Conservation (phyloP, 1,284 basidiomycete species). For the Termitomyces sp. region DNA sequence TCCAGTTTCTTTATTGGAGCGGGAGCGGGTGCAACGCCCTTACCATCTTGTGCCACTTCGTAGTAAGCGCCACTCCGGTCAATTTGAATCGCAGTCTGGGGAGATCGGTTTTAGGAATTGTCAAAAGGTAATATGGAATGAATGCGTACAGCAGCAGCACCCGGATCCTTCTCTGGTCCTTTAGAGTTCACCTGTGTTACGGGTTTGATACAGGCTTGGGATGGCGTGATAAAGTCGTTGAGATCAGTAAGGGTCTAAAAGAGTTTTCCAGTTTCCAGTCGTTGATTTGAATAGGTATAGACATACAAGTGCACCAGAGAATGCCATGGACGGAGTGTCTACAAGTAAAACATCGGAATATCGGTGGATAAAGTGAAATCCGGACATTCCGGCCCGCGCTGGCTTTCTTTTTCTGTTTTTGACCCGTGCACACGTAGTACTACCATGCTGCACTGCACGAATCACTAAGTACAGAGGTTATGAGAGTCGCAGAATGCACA, state of each 20-base stretch:
- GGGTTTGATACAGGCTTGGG: conserved; percentile 97
- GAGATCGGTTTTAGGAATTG: conserved; percentile 1
- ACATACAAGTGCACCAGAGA: conserved; percentile 83
- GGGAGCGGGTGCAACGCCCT: conserved; percentile 19
- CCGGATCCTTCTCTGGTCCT: conserved; percentile 36
- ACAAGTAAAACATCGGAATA: conserved; percentile 3
- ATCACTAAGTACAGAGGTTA: no score
- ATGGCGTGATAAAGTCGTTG: conserved; percentile 97
- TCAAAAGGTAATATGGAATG: neutral
- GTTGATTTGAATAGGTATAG: conserved; percentile 1
- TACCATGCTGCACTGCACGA: no score
- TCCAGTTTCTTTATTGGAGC: conserved; percentile 57
- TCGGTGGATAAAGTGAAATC: neutral
- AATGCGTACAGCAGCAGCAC: conserved; percentile 53
- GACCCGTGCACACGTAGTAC: no score
- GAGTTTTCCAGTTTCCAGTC: neutral
- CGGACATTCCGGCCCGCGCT: no score
- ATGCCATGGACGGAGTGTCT: conserved; percentile 55
- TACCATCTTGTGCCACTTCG: conserved; percentile 45
- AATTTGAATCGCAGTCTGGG: conserved; percentile 84
- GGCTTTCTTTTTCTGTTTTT: no score
- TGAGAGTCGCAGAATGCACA: no score
- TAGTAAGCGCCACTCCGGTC: conserved; percentile 79
- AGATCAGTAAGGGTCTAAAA: conserved; percentile 84
- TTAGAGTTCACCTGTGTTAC: conserved; percentile 64